These are phyloP conservation scores for Macrolepiota fuliginosa DNA, from an alignment of 768 basidiomycete genomes.

Conservation along the genomic window DNA sequence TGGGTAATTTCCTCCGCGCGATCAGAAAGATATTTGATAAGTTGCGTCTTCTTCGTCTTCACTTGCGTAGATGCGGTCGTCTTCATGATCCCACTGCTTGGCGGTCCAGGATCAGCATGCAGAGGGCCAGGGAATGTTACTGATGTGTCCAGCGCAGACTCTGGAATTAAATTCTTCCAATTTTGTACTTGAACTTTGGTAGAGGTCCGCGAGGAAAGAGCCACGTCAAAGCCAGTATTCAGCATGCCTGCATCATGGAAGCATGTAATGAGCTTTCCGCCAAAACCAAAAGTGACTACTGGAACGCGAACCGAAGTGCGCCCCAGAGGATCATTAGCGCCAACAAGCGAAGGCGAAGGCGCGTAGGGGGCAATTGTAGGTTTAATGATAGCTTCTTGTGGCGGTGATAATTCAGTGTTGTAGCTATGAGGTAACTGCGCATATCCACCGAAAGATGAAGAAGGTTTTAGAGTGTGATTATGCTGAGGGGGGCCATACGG, in stretches of 20 bases:
- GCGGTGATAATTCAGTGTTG: neutral
- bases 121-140: slow-evolving; percentile 84
- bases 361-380: slow-evolving; percentile 62
- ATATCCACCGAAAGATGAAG: neutral
- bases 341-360: slow-evolving; percentile 80
- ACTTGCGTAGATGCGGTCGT: slow-evolving; percentile 58
- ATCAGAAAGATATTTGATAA: slow-evolving; percentile 74
- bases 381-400: slow-evolving; percentile 32
- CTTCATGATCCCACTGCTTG: slow-evolving; percentile 67
- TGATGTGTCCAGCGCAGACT: slow-evolving; percentile 51
- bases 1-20: slow-evolving; percentile 74
- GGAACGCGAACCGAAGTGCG: slow-evolving; percentile 73
- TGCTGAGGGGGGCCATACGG: neutral
- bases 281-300: slow-evolving; percentile 87
- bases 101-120: slow-evolving; percentile 70
- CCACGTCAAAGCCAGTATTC: slow-evolving; percentile 76
- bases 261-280: slow-evolving; percentile 87
- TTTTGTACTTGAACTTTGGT: slow-evolving; percentile 67
- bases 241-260: slow-evolving; percentile 72
- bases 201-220: slow-evolving; percentile 67
- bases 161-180: slow-evolving; percentile 68
- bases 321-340: slow-evolving; percentile 79
- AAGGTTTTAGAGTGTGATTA: neutral
- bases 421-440: neutral
- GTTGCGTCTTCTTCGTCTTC: slow-evolving; percentile 83